Evolutionary conservation across 73 alveolate genomes (phyloP).

Genomic region (Paramecium bursaria): DNA sequence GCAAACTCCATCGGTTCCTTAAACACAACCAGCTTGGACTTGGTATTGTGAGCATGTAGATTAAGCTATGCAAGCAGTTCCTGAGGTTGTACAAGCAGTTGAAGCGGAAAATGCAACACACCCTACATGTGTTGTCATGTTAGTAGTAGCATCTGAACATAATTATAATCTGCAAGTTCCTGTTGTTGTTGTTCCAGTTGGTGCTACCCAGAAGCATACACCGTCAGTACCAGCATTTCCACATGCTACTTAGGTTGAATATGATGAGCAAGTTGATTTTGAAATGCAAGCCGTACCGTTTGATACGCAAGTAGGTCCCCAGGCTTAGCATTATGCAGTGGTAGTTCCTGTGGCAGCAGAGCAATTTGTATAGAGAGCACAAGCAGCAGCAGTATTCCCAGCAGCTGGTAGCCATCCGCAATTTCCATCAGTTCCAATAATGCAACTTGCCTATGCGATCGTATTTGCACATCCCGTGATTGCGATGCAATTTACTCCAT

Average conservation of each 20-base stretch:
- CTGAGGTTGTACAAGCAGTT: constrained; percentile 3
- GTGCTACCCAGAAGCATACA: constrained; percentile 22
- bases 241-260: constrained; percentile 25
- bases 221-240: constrained; percentile 1
- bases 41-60: constrained; percentile 25
- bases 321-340: no score
- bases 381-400: not conserved
- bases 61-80: constrained; percentile 10
- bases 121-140: constrained; percentile 29
- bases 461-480: constrained; percentile 6
- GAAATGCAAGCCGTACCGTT: constrained; percentile 10
- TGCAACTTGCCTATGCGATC: constrained; percentile 14
- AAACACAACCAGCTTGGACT: constrained; percentile 42
- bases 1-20: not conserved
- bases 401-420: no score
- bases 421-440: constrained; percentile 43
- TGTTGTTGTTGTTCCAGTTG: not conserved
- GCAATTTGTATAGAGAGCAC: no score
- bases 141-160: constrained; percentile 42
- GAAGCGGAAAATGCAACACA: constrained; percentile 3
- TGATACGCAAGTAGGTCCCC: constrained; percentile 14
- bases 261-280: not conserved
- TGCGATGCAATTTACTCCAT: constrained; percentile 27
- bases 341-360: no score
- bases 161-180: constrained; percentile 27